A percentile compares a stretch with the other conserved stretches of the same genome.
These are phyloP conservation scores for Cymbomonas tetramitiformis DNA, from an alignment of 139 green algal genomes.

Conservation along the genomic window DNA sequence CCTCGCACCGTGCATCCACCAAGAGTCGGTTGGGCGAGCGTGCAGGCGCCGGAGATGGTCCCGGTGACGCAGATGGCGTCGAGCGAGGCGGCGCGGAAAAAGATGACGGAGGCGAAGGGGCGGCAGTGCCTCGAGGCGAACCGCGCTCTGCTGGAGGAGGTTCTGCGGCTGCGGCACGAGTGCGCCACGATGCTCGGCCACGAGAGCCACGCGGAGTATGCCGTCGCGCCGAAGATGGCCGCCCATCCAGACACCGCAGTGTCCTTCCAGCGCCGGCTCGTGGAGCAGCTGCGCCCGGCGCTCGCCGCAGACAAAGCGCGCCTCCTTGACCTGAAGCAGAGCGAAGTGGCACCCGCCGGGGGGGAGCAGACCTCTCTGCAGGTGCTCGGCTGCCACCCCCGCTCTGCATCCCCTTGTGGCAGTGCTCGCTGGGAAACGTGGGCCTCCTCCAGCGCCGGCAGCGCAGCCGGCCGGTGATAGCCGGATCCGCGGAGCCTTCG, in stretches of 20 bases:
- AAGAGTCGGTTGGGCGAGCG: neutral
- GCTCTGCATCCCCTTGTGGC: no score
- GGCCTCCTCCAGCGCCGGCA: no score
- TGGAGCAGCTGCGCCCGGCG: neutral
- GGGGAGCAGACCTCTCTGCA: no score
- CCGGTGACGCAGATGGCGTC: slow-evolving; percentile 1
- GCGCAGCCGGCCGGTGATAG: no score
- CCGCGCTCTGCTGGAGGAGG: neutral
- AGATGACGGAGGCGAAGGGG: neutral
- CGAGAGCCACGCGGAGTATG: slow-evolving; percentile 9
- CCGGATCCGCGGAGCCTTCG: no score
- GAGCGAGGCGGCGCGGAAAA: neutral
- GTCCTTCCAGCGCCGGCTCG: slow-evolving; percentile 4
- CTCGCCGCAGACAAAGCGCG: neutral
- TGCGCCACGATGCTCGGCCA: slow-evolving; percentile 10
- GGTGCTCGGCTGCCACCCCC: no score
- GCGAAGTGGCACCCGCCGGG: no score
- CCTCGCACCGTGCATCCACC: neutral
- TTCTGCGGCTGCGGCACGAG: slow-evolving; percentile 7
- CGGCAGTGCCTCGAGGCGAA: slow-evolving; percentile 5
- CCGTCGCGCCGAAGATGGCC: slow-evolving; percentile 14
- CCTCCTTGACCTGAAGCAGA: slow-evolving; percentile 8
- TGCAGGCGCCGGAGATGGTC: slow-evolving; percentile 1
- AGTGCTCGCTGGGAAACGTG: no score
- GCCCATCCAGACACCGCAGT: neutral